A percentile compares a stretch with the other conserved stretches of the same genome.
phyloP scores from a whole-genome alignment of 2,329 filamentous ascomycete species.

The Cryphonectria radicalis region DNA sequence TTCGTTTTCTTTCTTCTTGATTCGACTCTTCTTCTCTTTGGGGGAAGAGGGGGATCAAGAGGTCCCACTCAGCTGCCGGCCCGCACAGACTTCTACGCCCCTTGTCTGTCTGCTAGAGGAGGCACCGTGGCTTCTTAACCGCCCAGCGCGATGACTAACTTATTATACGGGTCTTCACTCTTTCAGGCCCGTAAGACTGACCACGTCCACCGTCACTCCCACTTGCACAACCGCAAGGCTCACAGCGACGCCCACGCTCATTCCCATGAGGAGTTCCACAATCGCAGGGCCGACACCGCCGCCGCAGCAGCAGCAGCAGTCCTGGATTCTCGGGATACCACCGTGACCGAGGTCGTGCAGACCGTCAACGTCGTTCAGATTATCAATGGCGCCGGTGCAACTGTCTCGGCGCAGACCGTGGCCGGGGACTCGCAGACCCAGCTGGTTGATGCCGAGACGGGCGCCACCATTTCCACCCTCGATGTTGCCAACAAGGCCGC shows the following conservation, averaged over 20 bases:
- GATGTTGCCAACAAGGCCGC: slow-evolving; percentile 31
- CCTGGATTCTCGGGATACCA: slow-evolving; percentile 36
- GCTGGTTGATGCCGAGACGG: slow-evolving; percentile 42
- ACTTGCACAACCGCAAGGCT: slow-evolving; percentile 32
- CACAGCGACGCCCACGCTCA: slow-evolving; percentile 34
- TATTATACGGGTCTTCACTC: slow-evolving; percentile 53
- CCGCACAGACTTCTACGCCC: not conserved
- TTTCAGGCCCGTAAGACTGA: slow-evolving; percentile 48
- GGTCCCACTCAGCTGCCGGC: slow-evolving; percentile 15
- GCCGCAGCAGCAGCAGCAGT: slow-evolving; percentile 22
- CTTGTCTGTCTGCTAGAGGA: slow-evolving; percentile 18
- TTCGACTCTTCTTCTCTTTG: not conserved
- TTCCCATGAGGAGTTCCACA: slow-evolving; percentile 36
- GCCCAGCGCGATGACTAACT: slow-evolving; percentile 51
- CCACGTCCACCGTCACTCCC: slow-evolving; percentile 36
- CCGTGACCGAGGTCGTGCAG: slow-evolving; percentile 54
- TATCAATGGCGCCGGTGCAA: slow-evolving; percentile 53
- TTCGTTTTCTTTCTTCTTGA: slow-evolving; percentile 25
- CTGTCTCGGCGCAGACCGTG: slow-evolving; percentile 50
- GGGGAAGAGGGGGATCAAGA: not conserved
- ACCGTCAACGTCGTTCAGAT: slow-evolving; percentile 60
- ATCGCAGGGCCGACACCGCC: slow-evolving; percentile 34
- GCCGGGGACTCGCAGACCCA: slow-evolving; percentile 45
- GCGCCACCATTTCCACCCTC: slow-evolving; percentile 40
- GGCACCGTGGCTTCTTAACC: slow-evolving; percentile 34